Percentiles rank a stretch among this genome's conserved stretches.
These are phyloP conservation scores for Rutidosis leptorrhynchoides DNA, from an alignment of 129 eudicot species.

Conservation along the genomic window DNA sequence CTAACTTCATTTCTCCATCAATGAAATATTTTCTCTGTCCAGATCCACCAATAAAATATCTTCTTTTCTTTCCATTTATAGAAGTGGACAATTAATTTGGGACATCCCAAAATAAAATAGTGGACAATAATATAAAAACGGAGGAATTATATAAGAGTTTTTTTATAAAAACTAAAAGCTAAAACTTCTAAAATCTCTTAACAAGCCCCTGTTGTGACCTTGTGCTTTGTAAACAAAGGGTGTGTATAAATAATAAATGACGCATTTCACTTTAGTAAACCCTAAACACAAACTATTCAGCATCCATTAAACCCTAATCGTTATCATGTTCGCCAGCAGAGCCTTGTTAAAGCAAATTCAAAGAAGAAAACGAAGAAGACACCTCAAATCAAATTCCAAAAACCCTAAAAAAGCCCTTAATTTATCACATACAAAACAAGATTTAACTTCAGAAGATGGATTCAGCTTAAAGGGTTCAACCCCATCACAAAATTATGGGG, in stretches of 20 bases:
- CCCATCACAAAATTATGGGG: constrained; percentile 58
- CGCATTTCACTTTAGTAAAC: constrained; percentile 13
- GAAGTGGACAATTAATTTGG: too few species aligned
- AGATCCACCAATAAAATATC: too few species aligned
- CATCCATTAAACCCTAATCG: neutral
- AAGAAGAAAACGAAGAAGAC: constrained; percentile 21
- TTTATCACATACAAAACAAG: constrained; percentile 19
- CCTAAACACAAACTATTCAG: constrained; percentile 11
- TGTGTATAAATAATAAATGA: neutral
- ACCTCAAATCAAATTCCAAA: constrained; percentile 12
- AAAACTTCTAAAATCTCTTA: too few species aligned
- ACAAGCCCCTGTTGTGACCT: too few species aligned
- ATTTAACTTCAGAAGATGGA: constrained; percentile 42
- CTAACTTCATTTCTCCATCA: too few species aligned
- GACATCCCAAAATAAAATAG: too few species aligned
- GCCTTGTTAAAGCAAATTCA: constrained; percentile 21
- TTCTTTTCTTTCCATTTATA: too few species aligned
- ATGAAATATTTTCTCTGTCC: too few species aligned
- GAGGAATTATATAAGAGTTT: too few species aligned
- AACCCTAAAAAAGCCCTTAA: neutral
- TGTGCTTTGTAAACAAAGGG: neutral
- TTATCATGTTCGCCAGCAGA: constrained; percentile 26
- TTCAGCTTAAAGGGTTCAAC: constrained; percentile 68
- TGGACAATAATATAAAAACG: too few species aligned
- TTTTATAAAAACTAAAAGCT: too few species aligned